Percentiles rank a stretch among this genome's conserved stretches.
phyloP scores from a whole-genome alignment of 2,329 filamentous ascomycete species.

The Monilinia polystroma region DNA sequence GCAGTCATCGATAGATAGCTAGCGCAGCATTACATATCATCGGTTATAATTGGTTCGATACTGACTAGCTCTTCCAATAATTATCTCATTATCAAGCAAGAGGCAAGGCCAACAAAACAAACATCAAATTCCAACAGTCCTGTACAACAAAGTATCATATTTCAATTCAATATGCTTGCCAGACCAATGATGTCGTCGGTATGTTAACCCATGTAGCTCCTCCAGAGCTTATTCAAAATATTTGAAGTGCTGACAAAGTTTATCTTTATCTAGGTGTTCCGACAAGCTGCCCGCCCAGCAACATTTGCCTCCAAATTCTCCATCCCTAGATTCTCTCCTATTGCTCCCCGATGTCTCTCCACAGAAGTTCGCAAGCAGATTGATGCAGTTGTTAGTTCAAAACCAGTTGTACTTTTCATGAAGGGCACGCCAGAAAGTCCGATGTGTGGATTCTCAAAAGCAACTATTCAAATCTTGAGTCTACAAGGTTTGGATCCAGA shows the following conservation, averaged over 20 bases:
- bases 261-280: slow-evolving; percentile 44
- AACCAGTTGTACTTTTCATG: slow-evolving; percentile 97
- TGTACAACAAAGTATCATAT: slow-evolving; percentile 13
- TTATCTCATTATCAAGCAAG: slow-evolving; percentile 17
- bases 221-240: not conserved
- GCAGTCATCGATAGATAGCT: slow-evolving; percentile 1
- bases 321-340: slow-evolving; percentile 35
- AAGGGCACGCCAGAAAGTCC: slow-evolving; percentile 96
- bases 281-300: slow-evolving; percentile 45
- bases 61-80: not conserved
- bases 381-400: slow-evolving; percentile 81
- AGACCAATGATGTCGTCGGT: slow-evolving; percentile 38
- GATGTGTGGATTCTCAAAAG: slow-evolving; percentile 94
- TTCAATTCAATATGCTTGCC: slow-evolving; percentile 34
- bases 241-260: slow-evolving; percentile 25
- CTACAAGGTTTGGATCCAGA: slow-evolving; percentile 90
- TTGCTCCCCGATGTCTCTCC: slow-evolving; percentile 65
- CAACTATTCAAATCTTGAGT: slow-evolving; percentile 90
- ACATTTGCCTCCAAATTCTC: slow-evolving; percentile 35
- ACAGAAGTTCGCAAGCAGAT: slow-evolving; percentile 78
- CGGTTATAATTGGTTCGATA: no score
- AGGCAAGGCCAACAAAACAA: slow-evolving; percentile 16
- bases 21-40: no score
- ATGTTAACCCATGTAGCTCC: slow-evolving; percentile 3
- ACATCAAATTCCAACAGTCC: slow-evolving; percentile 9